Evolutionary conservation across 2,329 filamentous ascomycete species (phyloP), one percentile per base, ranked within the genome.

Genomic region (Epichloe bromicola): DNA sequence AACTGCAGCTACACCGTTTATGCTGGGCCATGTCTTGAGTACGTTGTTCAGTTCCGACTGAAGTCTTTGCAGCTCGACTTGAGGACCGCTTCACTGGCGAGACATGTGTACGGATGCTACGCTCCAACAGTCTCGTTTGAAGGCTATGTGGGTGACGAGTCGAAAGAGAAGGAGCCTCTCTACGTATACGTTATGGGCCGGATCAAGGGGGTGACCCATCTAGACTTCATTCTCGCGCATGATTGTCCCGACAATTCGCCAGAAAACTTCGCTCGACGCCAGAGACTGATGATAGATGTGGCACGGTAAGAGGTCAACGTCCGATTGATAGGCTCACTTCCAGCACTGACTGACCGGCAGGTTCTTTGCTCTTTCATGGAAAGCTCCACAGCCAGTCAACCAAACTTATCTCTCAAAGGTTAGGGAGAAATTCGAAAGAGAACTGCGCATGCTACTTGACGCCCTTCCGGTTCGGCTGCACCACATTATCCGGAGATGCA

Each of bases 291-390:
- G 11, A 17, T 17, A 36, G 34, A 19, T 34, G 46, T 48, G n/a
- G 46, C 46, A 39, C 33, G 33, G 46, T 48, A 39, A 48, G 34
- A 15, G 15, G 23, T 20, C 7, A 11, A 34, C 59, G 42, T 38
- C 51, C 50, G 53, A 49, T 19, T 19, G 7, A 17, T 44, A 30
- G 26, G 26, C 15, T 4, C 11, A 33, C 17, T 14, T 44, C 19
- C 12, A 39, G 23, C 48, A 50, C 37, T 53, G 7, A 52, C 17
- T 42, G 15, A 43, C 44, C 37, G 51, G 33, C 34, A 70, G 68
- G n/a, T 70, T 70, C 56, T 67, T 70, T 58, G 65, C 66, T 50
- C 56, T 63, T 30, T 61, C 65, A 3, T 72, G 65, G 66, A 69
- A 67, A 39, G 12, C 56, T 4, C 62, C 64, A 10, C 64, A 69